Base-by-base conservation (phyloP, 2,329 filamentous ascomycete species). In the Ascosphaera apis region DNA sequence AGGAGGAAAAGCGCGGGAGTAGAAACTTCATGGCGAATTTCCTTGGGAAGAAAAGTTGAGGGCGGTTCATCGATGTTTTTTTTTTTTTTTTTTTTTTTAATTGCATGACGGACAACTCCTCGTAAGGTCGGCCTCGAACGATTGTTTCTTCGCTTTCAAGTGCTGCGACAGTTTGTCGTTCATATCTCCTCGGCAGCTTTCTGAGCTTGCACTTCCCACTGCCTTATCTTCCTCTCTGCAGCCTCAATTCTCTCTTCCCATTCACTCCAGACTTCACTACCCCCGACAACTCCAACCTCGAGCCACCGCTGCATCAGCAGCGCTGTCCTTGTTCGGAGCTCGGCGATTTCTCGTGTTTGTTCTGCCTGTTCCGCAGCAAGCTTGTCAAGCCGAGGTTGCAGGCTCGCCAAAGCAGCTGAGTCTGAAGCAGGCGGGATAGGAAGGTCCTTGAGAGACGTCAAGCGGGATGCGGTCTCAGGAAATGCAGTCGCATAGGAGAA, bases 261-360 rank as follows among this genome's bases (percentile, higher is more conserved):
- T 36, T 76, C 70, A 15, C 75, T 76, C 58, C 82, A 74, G 39
- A 67, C 66, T 44, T 72, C 67, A 0, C 75, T 75, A 44, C 69
- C 70, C 8, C 66, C 65, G 34, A 91, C 58, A 31, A 88, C 62
- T 3, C 72, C 69, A 16, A 69, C 59, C 50, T 83, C 73, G 53
- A 86, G 83, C 76, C 81, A 91, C 25, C 61, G 55, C 43, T 74
- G 66, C 40, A 82, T 55, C 16, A 67, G 57, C 42, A 53, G 52
- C 17, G 58, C 59, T 36, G 57, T 60, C 9, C 57, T 52, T 7
- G 53, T 46, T 23, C 58, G 48, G 36, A 64, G 39, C 36, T 57
- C 56, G 4, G 53, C 53, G 9, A 63, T 49, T 23, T 55, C 48
- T 9, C 39, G 42, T 12, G 53, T 52, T 42, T 63, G 55, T 15